These are phyloP conservation scores for Aureobasidium leucospermi DNA, from an alignment of 2,329 filamentous ascomycete species.

Conservation along the genomic window DNA sequence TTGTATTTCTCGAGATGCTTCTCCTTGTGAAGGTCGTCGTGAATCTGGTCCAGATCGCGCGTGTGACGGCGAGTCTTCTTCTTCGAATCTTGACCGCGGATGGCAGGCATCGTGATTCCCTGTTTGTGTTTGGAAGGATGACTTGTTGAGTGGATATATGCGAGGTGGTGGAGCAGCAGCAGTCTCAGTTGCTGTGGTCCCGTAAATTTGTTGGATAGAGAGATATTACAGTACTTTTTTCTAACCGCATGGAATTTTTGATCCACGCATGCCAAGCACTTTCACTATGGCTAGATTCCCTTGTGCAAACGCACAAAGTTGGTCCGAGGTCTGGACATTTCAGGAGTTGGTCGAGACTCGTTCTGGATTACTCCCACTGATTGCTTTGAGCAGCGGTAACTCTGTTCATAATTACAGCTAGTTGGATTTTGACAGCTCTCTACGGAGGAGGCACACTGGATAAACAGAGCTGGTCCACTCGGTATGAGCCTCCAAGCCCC, in stretches of 20 bases:
- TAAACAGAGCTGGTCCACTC: neutral
- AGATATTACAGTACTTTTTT: neutral
- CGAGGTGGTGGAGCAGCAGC: neutral
- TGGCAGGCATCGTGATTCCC: conserved; percentile 39
- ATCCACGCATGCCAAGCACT: neutral
- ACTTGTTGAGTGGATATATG: neutral
- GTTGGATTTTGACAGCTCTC: neutral
- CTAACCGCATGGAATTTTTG: neutral
- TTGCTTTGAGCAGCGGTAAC: no score
- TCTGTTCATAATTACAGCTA: no score
- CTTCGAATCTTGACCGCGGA: conserved; percentile 42
- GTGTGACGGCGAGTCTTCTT: conserved; percentile 41
- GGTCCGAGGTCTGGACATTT: no score
- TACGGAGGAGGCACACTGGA: neutral
- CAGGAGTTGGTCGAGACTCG: no score
- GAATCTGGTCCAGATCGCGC: conserved; percentile 89
- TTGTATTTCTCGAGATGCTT: conserved; percentile 77
- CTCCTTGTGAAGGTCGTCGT: conserved; percentile 69
- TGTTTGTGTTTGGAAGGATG: neutral
- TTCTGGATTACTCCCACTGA: no score
- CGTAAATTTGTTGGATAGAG: neutral
- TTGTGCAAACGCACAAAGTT: no score
- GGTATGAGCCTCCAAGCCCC: neutral
- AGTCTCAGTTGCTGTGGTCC: neutral
- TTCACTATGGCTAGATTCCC: neutral